Evolutionary conservation across 345 rosid genomes (phyloP), one percentile per base, ranked within the genome.

Genomic region (Cochlearia excelsa): DNA sequence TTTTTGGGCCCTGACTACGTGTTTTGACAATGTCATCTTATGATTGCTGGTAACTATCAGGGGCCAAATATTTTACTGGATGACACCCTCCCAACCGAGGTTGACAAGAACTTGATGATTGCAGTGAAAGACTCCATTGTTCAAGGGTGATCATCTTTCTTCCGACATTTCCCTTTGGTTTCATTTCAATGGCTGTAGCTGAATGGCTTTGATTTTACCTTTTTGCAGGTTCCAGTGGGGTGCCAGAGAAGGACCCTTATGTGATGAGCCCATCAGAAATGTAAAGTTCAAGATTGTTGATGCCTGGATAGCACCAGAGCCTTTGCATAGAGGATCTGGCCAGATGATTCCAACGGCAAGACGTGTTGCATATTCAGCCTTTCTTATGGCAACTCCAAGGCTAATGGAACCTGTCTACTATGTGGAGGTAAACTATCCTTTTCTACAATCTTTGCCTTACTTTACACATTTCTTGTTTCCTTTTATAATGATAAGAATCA

Each of bases 341-440:
- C 99, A 89, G 87, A 89, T 93, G 61, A 89, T 86, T 67, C 99
- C 99, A 60, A 89, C 99, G 30, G 94, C 99, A 64, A 70, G 97
- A 44, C 96, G 97, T 61, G 99, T 89, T 51, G 95, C 92, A 28
- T 73, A 72, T 76, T 93, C 99, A 28, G 79, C 96, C 35, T 93
- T 93, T 67, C 95, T 89, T 49, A 81, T 93, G 97, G 99, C 97
- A 30, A 84, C 96, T 41, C 99, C 97, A 33, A 81, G 97, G 55
- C 90, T 93, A 37, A 89, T 93, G 97, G 99, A 93, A 74, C 99
- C 99, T 41, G 97, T 89, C n/a, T 89, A 93, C 66, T 89, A 89
- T 74, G 96, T 89, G 44, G 99, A 93, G 97, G 96, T 93, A 69
- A 30, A 63, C 9, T 30, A 16, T 61, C 63, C 23, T 46, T 59